These are phyloP conservation scores for Asterochloris sp. DNA, from an alignment of 139 green algal genomes.

Conservation along the genomic window DNA sequence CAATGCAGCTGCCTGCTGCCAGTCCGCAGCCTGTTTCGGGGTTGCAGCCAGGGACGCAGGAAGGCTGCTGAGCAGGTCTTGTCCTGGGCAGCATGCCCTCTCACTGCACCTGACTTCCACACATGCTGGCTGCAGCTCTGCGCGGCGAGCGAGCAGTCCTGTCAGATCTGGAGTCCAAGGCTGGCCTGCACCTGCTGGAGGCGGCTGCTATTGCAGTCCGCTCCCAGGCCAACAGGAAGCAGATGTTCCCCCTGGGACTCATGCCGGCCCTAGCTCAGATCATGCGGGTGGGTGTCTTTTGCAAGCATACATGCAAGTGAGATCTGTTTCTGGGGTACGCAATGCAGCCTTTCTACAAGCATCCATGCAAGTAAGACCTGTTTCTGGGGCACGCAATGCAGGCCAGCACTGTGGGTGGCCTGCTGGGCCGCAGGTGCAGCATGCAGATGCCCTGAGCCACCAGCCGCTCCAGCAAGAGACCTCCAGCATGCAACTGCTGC, in stretches of 20 bases:
- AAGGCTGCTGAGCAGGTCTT: too few relatives aligned
- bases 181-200: constrained; percentile 22
- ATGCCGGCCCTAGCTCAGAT: constrained; percentile 22
- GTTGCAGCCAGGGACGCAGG: too few relatives aligned
- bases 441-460: background rate
- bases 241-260: constrained; percentile 23
- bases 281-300: constrained; percentile 3
- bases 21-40: too few relatives aligned
- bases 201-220: constrained; percentile 25
- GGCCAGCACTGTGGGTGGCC: too few relatives aligned
- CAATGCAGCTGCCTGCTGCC: background rate
- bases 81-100: background rate
- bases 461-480: background rate
- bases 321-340: background rate
- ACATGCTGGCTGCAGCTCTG: background rate
- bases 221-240: constrained; percentile 26
- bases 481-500: background rate
- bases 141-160: background rate
- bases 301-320: background rate
- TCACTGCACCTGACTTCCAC: background rate
- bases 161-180: constrained; percentile 7
- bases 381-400: background rate
- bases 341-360: background rate
- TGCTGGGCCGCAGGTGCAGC: background rate
- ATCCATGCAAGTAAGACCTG: background rate